A percentile compares a stretch with the other conserved stretches of the same genome.
Evolutionary conservation across 805 yeast species (phyloP).

Genomic region (Zygotorulaspora danielsina): DNA sequence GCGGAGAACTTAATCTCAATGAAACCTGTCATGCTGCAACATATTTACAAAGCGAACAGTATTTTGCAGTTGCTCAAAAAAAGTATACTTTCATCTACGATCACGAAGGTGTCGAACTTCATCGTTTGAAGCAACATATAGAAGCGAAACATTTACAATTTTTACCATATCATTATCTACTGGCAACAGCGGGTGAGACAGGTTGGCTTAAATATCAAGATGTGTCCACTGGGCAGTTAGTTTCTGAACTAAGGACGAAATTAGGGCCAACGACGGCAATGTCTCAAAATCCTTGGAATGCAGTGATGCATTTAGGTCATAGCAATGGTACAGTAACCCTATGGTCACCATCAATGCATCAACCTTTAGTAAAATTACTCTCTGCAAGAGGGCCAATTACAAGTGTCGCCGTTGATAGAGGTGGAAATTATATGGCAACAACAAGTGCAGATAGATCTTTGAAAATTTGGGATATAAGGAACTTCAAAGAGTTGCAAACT

Average conservation of each 20-base stretch:
- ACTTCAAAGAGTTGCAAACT: constrained; percentile 64
- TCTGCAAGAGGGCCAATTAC: constrained; percentile 84
- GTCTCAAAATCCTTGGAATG: constrained; percentile 94
- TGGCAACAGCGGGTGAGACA: constrained; percentile 84
- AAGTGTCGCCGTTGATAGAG: constrained; percentile 80
- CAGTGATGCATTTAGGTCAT: constrained; percentile 90
- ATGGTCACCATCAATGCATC: constrained; percentile 88
- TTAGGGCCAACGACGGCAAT: constrained; percentile 85
- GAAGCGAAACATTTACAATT: constrained; percentile 81
- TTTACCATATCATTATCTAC: constrained; percentile 85
- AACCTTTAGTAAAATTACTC: constrained; percentile 79
- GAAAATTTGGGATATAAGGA: constrained; percentile 92
- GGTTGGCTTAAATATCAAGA: constrained; percentile 91
- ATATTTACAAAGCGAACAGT: constrained; percentile 87
- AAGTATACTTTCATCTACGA: constrained; percentile 91
- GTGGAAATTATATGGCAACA: constrained; percentile 90
- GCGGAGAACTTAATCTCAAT: constrained; percentile 75
- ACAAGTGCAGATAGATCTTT: constrained; percentile 81
- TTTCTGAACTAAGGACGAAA: constrained; percentile 79
- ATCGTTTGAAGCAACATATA: constrained; percentile 82
- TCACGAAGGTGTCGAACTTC: constrained; percentile 85
- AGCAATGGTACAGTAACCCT: constrained; percentile 86
- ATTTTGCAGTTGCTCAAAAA: constrained; percentile 94
- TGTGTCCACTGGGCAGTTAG: constrained; percentile 85
- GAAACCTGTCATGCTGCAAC: constrained; percentile 91